Evolutionary conservation across 1,284 basidiomycete species (phyloP).

Genomic region (Sanghuangporus weigelae): DNA sequence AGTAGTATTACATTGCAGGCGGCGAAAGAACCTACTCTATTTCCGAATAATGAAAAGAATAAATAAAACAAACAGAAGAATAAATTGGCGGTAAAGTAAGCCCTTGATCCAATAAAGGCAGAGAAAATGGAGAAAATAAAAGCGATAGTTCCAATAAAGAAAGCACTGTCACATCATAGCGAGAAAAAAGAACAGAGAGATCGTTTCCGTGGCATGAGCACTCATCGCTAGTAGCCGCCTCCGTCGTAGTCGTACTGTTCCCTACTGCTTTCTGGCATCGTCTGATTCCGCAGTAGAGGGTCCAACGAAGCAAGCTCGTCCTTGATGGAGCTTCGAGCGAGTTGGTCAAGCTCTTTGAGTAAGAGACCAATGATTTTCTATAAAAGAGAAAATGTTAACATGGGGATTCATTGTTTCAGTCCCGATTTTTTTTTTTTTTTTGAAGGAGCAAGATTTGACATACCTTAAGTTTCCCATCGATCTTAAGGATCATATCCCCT

Average conservation of each 20-base stretch:
- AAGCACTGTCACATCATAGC: neutral
- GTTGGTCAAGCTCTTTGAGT: constrained; percentile 76
- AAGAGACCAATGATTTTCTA: constrained; percentile 76
- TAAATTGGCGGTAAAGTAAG: no score
- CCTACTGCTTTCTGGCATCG: constrained; percentile 30
- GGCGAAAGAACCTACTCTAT: no score
- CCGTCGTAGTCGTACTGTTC: constrained; percentile 44
- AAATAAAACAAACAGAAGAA: no score
- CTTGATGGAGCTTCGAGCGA: constrained; percentile 73
- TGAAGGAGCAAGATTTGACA: constrained; percentile 22
- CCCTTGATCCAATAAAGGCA: no score
- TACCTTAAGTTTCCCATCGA: constrained; percentile 80
- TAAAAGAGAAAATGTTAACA: neutral
- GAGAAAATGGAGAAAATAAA: no score
- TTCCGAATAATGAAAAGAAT: no score
- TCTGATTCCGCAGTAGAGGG: constrained; percentile 62
- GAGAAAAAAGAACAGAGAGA: neutral
- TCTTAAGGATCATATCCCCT: constrained; percentile 73
- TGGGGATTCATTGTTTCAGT: neutral
- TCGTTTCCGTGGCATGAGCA: neutral
- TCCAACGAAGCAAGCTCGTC: constrained; percentile 77
- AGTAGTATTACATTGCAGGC: no score
- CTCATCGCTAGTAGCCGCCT: neutral
- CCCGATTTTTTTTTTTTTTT: neutral
- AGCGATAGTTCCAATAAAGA: no score